Base-by-base conservation (phyloP, 805 yeast genomes). In the Ascoidea tarda region DNA sequence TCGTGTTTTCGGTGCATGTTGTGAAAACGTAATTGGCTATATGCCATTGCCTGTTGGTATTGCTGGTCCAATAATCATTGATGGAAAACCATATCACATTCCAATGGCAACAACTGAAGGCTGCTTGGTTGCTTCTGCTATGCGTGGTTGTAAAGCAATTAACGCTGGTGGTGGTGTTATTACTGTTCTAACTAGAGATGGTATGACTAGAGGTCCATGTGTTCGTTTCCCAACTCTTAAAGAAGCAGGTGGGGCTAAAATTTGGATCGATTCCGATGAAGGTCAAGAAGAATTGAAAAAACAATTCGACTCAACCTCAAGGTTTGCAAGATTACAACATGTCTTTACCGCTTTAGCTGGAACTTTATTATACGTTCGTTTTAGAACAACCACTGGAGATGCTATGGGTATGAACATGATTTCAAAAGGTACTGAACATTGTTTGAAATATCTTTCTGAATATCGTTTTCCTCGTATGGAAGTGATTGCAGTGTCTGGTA, bases 391-490 rank as follows among this genome's bases (percentile, higher is more conserved):
- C 46, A 93, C 99, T 16, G 99, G 99, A 68, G 99, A 93, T 73
- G 99, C 99, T 16, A 93, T 93, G 99, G 99, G 99, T 58, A 93
- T 93, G 99, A 93, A 93, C 67, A 93, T 93, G 99, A 93, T 93
- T 56, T 91, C 98, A 33, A 93, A 93, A 70, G 99, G 99, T 68
- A 96, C 89, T 49, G 99, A 93, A 66, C 76, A 73, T 66, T 79
- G 96, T 0, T 77, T 93, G 63, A 81, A 82, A 56, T 80, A 77
- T 65, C 88, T 93, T 96, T 79, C 77, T 47, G 86, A 84, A 61
- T 90, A 84, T 61, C 98, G 96, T 3, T 93, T 91, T 81, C 81
- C 79, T 31, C 99, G 93, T 69, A 93, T 93, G 99, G 80, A 77
- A 56, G 77, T 93, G 55, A 82, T 93, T 50, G 87, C 97, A 2